Conservation (phyloP, 441 rosid genomes). For the Gossypium aridum region DNA sequence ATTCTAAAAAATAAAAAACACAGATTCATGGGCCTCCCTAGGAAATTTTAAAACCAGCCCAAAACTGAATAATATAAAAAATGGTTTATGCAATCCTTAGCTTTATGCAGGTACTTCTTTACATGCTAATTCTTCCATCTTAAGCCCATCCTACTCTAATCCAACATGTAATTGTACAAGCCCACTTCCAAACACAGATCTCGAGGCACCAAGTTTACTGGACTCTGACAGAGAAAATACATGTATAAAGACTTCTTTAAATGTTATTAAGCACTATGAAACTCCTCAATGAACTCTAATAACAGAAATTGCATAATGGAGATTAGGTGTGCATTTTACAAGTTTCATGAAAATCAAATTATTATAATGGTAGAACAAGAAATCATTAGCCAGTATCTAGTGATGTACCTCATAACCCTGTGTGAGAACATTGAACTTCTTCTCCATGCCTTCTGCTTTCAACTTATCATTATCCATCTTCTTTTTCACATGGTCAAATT, state of each 20-base stretch:
- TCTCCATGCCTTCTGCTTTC: conserved; percentile 79
- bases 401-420: conserved; percentile 87
- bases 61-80: not conserved
- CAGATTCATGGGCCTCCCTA: not conserved
- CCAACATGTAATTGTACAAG: not conserved
- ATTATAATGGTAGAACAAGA: not conserved
- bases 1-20: no score
- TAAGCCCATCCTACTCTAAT: not conserved
- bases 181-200: not conserved
- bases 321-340: not conserved
- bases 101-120: not conserved
- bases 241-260: not conserved
- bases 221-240: not conserved
- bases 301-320: not conserved
- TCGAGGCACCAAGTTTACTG: not conserved
- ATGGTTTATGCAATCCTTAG: not conserved
- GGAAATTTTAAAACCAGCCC: not conserved
- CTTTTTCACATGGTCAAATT: conserved; percentile 65
- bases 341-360: not conserved
- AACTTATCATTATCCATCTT: conserved; percentile 80
- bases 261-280: not conserved
- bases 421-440: conserved; percentile 73
- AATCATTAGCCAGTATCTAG: not conserved
- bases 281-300: not conserved
- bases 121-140: not conserved